Percentiles rank a stretch among this genome's conserved stretches.
Conservation (phyloP, 2,329 filamentous ascomycete species). For the Zasmidium citrigriseum region DNA sequence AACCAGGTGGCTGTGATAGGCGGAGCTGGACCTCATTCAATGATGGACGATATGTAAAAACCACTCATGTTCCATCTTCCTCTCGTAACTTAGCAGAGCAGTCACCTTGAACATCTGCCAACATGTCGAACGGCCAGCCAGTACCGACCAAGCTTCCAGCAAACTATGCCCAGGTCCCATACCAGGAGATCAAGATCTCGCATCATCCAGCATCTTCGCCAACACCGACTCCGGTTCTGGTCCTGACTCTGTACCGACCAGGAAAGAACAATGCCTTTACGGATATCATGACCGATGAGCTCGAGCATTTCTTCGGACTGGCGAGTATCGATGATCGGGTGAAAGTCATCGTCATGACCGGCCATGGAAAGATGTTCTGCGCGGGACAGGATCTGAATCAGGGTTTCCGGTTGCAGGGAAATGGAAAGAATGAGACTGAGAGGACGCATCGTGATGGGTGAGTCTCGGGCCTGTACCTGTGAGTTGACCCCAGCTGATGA, state of each 20-base stretch:
- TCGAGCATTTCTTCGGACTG: conserved; percentile 24
- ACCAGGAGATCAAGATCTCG: conserved; percentile 22
- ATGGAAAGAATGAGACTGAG: conserved; percentile 23
- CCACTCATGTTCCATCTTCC: not conserved
- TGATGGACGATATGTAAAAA: not conserved
- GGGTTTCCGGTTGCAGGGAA: conserved; percentile 20
- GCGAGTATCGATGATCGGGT: conserved; percentile 24
- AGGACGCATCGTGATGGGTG: conserved; percentile 26
- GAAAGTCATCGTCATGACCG: conserved; percentile 20
- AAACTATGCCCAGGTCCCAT: conserved; percentile 10
- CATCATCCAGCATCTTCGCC: conserved; percentile 21
- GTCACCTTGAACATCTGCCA: not conserved
- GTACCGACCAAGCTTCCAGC: conserved; percentile 7
- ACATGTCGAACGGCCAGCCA: conserved; percentile 15
- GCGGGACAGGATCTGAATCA: conserved; percentile 25
- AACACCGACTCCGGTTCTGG: conserved; percentile 19
- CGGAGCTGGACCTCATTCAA: not conserved
- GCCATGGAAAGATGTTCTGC: conserved; percentile 24
- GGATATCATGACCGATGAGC: conserved; percentile 26
- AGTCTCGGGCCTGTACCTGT: not conserved
- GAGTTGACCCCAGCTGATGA: conserved; percentile 1
- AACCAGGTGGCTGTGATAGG: not conserved
- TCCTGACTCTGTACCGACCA: conserved; percentile 20
- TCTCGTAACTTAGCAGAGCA: no score
- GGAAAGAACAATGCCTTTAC: conserved; percentile 24